phyloP scores from a whole-genome alignment of 2,329 filamentous ascomycete genomes.

The Colletotrichum paranaense region DNA sequence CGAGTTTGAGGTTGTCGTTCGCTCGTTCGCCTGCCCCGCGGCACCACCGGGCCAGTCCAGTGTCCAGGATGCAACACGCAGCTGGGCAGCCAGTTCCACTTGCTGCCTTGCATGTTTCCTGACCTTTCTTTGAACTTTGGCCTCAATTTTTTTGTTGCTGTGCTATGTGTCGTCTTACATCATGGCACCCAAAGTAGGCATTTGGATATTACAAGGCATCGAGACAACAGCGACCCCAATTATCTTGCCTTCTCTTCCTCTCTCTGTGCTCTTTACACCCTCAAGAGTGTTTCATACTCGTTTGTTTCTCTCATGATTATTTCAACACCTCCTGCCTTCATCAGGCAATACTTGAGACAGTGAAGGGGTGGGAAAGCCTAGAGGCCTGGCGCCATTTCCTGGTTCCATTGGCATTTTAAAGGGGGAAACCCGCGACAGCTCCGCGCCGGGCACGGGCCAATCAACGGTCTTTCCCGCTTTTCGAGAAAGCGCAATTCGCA shows the following conservation, averaged over 20 bases:
- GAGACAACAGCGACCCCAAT: neutral
- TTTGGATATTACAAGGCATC: neutral
- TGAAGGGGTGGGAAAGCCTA: neutral
- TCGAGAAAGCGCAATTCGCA: neutral
- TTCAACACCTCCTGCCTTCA: neutral
- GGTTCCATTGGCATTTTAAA: neutral
- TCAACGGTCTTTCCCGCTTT: neutral
- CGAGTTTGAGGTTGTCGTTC: neutral
- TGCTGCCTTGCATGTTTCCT: neutral
- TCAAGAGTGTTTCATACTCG: neutral
- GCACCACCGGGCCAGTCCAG: conserved; percentile 9
- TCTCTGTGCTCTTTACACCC: neutral
- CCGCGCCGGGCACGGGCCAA: conserved; percentile 7
- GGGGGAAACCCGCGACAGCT: conserved; percentile 14
- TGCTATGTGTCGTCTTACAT: neutral
- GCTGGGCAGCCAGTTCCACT: neutral
- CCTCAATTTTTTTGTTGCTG: neutral
- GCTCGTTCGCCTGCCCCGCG: neutral
- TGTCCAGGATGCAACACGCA: conserved; percentile 2
- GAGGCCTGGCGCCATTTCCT: neutral
- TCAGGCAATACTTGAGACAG: neutral
- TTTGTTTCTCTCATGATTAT: neutral
- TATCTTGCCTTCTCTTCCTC: neutral
- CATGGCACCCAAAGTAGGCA: neutral
- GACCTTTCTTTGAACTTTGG: neutral